These are phyloP conservation scores for Scheffersomyces lignicola DNA, from an alignment of 1,139 yeast species.

Conservation along the genomic window DNA sequence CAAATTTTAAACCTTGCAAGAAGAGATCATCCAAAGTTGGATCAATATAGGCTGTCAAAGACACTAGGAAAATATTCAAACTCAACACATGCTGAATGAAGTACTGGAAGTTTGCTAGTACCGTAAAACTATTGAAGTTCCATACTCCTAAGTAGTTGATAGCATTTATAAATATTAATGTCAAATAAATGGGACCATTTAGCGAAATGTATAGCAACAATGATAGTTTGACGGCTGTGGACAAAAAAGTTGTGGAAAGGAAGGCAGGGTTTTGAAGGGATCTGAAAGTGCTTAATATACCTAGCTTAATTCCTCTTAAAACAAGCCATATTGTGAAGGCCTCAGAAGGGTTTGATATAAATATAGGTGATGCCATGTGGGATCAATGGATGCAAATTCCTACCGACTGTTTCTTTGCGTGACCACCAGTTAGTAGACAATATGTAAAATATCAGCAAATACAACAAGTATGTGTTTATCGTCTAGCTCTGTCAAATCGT, in stretches of 20 bases:
- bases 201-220: constrained; percentile 35
- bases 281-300: constrained; percentile 48
- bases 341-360: constrained; percentile 21
- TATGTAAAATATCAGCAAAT: no score
- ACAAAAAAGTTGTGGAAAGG: constrained; percentile 17
- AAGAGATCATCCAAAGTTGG: constrained; percentile 42
- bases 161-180: constrained; percentile 14
- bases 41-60: constrained; percentile 37
- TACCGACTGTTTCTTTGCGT: no score
- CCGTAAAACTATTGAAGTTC: constrained; percentile 7
- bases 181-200: constrained; percentile 30
- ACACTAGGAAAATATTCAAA: constrained; percentile 41
- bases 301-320: constrained; percentile 55
- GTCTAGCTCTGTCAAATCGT: no score
- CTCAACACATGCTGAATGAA: constrained; percentile 40
- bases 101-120: constrained; percentile 18
- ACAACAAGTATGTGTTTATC: no score
- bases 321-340: constrained; percentile 46
- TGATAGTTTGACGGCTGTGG: constrained; percentile 25
- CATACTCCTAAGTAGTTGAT: constrained; percentile 15
- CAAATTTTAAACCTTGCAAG: constrained; percentile 37
- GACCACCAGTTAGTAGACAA: no score
- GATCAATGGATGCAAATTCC: constrained; percentile 5
- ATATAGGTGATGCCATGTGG: constrained; percentile 26
- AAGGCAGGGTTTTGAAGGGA: constrained; percentile 49